These are phyloP conservation scores for Calophaca sinica DNA, from an alignment of 306 rosid genomes.

Conservation along the genomic window DNA sequence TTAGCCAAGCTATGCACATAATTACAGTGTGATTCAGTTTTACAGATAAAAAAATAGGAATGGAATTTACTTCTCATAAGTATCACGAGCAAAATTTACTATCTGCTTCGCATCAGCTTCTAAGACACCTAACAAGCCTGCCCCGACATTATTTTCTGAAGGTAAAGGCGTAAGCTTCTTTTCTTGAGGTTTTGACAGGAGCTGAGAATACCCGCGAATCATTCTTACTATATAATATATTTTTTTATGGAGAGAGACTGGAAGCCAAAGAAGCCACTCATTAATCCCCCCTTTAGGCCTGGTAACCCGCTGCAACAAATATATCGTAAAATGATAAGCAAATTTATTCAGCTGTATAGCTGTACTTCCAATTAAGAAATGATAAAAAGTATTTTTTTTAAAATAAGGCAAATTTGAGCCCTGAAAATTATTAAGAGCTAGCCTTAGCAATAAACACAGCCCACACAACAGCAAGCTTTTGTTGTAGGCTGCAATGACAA, in stretches of 20 bases:
- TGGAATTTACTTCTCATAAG: slow-evolving; percentile 74
- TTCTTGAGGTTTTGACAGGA: slow-evolving; percentile 54
- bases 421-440: not conserved
- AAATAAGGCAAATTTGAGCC: slow-evolving; percentile 12
- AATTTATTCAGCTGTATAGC: slow-evolving; percentile 29
- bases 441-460: slow-evolving; percentile 26
- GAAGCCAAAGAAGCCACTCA: slow-evolving; percentile 95
- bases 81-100: slow-evolving; percentile 73
- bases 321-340: slow-evolving; percentile 25
- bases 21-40: slow-evolving; percentile 28
- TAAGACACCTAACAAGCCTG: slow-evolving; percentile 74
- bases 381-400: not conserved
- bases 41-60: slow-evolving; percentile 37
- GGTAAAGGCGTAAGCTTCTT: slow-evolving; percentile 54
- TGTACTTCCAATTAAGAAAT: not conserved
- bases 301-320: slow-evolving; percentile 74
- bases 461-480: not conserved
- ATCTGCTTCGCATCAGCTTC: slow-evolving; percentile 87
- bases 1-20: slow-evolving; percentile 5
- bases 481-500: slow-evolving; percentile 8
- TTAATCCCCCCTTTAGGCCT: slow-evolving; percentile 89
- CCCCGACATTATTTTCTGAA: slow-evolving; percentile 68
- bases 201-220: slow-evolving; percentile 51
- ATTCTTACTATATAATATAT: slow-evolving; percentile 61
- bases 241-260: slow-evolving; percentile 78